Evolutionary conservation across 139 green algal species (phyloP), one percentile per base, ranked within the genome.

Genomic region (Chlamydomonas eustigma): DNA sequence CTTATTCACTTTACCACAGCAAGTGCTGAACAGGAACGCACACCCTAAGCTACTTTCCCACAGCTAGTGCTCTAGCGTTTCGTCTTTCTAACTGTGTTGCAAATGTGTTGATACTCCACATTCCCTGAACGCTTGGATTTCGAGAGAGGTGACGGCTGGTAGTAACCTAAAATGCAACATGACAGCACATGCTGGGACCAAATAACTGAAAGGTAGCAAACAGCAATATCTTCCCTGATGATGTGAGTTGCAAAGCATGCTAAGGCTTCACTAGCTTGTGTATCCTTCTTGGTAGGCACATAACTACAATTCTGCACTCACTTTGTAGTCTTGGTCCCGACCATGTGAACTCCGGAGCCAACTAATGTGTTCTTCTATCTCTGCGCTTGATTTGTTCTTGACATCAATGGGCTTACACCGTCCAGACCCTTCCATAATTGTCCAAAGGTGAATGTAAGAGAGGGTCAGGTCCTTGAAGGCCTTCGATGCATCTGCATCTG

Each of bases 291-390:
- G n/a, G n/a, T n/a, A n/a, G n/a, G n/a, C n/a, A n/a, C 12, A 58
- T 58, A 58, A 58, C 12, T 18, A 58, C 18, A 28, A 58, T 12
- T 58, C 18, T 58, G 76, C 18, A 18, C 44, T 18, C 44, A 58
- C 77, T 30, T 79, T 76, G 66, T 83, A 83, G 8, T 83, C 78
- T 64, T 76, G 68, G 12, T 73, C 73, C 2, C 78, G 64, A 6
- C 78, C 78, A 64, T 83, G 78, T 0, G 65, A 77, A 66, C 64
- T 83, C 22, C 73, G 64, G 18, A 83, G 78, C 78, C 78, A 83
- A 18, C 1, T 37, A 3, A 79, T 32, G 66, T 83, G 78, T 66
- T 79, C 64, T 73, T 66, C 50, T 51, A 83, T 83, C 1, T 83
- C 64, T 37, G 28, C 22, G 4, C 73, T 38, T 22, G 44, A 34